Percentiles rank a stretch among this genome's conserved stretches.
These are phyloP conservation scores for Fusarium cicatricum DNA, from an alignment of 2,329 filamentous ascomycete species.

Conservation along the genomic window DNA sequence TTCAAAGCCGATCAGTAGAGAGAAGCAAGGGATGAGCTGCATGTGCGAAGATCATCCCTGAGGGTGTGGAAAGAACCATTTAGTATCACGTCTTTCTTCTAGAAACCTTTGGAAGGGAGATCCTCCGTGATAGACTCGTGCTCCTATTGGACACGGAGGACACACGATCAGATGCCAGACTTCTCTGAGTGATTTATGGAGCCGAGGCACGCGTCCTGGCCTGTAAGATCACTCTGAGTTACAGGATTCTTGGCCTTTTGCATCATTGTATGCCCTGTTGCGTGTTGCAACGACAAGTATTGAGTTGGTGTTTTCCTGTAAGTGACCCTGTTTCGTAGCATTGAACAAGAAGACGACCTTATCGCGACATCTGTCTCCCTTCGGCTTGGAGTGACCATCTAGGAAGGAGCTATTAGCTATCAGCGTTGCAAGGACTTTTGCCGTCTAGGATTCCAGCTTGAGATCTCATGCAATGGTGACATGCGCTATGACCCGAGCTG, in stretches of 20 bases:
- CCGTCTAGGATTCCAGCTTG: not conserved
- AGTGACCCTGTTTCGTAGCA: not conserved
- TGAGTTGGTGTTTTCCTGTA: not conserved
- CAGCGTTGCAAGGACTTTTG: constrained; percentile 31
- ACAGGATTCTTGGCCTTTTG: constrained; percentile 16
- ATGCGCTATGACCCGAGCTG: not conserved
- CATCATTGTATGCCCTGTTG: not conserved
- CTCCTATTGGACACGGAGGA: not conserved
- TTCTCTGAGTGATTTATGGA: not conserved
- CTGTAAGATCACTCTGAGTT: not conserved
- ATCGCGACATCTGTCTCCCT: constrained; percentile 17
- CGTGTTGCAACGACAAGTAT: not conserved
- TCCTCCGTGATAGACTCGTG: constrained; percentile 3
- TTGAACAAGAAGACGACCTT: constrained; percentile 16
- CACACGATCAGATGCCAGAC: not conserved
- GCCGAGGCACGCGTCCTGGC: not conserved
- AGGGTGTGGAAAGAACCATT: not conserved
- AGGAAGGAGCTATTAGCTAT: constrained; percentile 30
- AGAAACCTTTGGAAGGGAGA: constrained; percentile 8
- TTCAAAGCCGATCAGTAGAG: not conserved
- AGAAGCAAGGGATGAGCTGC: not conserved
- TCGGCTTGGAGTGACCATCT: constrained; percentile 16
- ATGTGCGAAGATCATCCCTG: not conserved
- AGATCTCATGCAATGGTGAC: constrained; percentile 9
- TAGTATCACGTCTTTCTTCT: constrained; percentile 1